phyloP scores from a whole-genome alignment of 1,284 basidiomycete species.

The Entoloma clypeatum region DNA sequence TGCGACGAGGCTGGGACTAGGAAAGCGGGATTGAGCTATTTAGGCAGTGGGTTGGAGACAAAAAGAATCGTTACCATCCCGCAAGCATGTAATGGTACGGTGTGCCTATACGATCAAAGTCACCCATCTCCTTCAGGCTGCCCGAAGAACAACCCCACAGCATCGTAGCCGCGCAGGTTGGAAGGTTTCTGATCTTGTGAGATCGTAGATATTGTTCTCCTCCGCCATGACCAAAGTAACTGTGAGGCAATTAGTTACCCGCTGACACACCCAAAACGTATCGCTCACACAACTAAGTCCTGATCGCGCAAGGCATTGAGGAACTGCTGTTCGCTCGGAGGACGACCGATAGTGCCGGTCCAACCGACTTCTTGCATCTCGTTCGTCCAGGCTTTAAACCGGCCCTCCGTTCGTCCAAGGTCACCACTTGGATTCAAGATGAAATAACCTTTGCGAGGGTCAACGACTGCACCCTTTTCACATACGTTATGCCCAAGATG shows the following conservation, averaged over 20 bases:
- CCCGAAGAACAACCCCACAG: slow-evolving; percentile 99
- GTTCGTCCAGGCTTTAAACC: slow-evolving; percentile 77
- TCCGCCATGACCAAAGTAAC: slow-evolving; percentile 97
- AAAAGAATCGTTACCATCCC: slow-evolving; percentile 69
- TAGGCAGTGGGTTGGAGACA: slow-evolving; percentile 2
- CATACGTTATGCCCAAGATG: slow-evolving; percentile 13
- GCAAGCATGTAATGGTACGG: slow-evolving; percentile 95
- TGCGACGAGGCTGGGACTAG: slow-evolving; percentile 86
- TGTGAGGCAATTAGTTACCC: slow-evolving; percentile 29
- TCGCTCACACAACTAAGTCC: slow-evolving; percentile 84
- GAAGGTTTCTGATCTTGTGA: slow-evolving; percentile 77
- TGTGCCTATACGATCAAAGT: slow-evolving; percentile 89
- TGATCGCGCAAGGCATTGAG: slow-evolving; percentile 62
- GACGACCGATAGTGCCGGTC: slow-evolving; percentile 76
- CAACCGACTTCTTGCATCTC: slow-evolving; percentile 72
- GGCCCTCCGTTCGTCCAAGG: slow-evolving; percentile 76
- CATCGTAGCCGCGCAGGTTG: slow-evolving; percentile 89
- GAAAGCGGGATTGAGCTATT: slow-evolving; percentile 7
- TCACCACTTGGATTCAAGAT: slow-evolving; percentile 94
- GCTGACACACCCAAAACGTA: slow-evolving; percentile 4
- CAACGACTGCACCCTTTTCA: slow-evolving; percentile 50
- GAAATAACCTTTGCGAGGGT: slow-evolving; percentile 74
- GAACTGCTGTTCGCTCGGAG: slow-evolving; percentile 82
- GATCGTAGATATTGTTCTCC: slow-evolving; percentile 93
- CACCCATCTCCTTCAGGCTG: slow-evolving; percentile 82